Percentiles rank a stretch among this genome's conserved stretches.
Conservation (phyloP, 805 yeast species). For the Spathaspora girioi region DNA sequence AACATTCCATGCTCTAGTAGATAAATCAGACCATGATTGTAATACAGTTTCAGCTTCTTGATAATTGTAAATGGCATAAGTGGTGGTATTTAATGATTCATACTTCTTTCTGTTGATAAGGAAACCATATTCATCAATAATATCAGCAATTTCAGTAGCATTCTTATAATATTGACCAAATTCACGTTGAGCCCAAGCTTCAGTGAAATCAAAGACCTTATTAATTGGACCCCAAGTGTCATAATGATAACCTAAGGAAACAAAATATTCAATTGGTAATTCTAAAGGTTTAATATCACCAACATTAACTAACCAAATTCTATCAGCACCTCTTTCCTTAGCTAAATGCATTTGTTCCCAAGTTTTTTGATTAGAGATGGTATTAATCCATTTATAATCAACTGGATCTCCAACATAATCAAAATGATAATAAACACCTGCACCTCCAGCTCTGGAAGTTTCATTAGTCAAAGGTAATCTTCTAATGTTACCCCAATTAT, state of each 20-base stretch:
- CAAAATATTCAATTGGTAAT: constrained; percentile 16
- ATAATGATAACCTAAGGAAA: constrained; percentile 15
- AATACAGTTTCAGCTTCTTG: constrained; percentile 13
- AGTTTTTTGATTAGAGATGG: constrained; percentile 16
- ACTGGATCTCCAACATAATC: constrained; percentile 27
- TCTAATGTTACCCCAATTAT: constrained; percentile 25
- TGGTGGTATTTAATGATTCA: constrained; percentile 12
- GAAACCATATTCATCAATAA: constrained; percentile 13
- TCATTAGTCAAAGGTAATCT: constrained; percentile 19
- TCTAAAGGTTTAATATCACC: constrained; percentile 24
- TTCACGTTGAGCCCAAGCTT: constrained; percentile 10
- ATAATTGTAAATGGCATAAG: constrained; percentile 10
- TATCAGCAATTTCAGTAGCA: constrained; percentile 13
- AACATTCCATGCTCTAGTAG: constrained; percentile 13
- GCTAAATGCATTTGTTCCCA: constrained; percentile 25
- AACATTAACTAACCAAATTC: constrained; percentile 22
- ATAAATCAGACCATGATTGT: constrained; percentile 10
- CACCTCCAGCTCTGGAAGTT: constrained; percentile 19
- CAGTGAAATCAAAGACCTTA: constrained; percentile 8
- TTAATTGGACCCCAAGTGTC: constrained; percentile 11
- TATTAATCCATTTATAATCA: constrained; percentile 23
- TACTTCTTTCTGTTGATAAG: constrained; percentile 9
- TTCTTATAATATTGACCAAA: constrained; percentile 9
- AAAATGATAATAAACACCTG: constrained; percentile 24
- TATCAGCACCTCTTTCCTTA: constrained; percentile 13